Percentiles rank a stretch among this genome's conserved stretches.
Conservation (phyloP, 2,329 filamentous ascomycete genomes). For the Aspergillus vadensis region DNA sequence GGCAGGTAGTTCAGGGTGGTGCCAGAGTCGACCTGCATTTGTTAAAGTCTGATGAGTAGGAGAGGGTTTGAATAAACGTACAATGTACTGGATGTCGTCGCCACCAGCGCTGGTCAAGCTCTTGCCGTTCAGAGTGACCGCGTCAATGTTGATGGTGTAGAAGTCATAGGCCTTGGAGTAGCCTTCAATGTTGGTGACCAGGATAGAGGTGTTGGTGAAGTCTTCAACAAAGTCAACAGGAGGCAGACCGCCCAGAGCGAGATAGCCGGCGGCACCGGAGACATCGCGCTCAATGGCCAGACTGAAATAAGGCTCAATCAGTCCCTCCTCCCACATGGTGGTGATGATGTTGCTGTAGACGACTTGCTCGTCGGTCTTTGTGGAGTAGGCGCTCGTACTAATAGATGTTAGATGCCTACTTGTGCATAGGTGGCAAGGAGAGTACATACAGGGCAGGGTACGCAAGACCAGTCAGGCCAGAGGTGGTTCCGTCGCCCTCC, state of each 20-base stretch:
- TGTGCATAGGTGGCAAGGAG: too few relatives aligned
- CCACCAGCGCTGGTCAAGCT: slow-evolving; percentile 5
- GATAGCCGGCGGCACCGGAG: slow-evolving; percentile 16
- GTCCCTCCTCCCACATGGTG: slow-evolving; percentile 4
- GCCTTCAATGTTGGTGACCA: slow-evolving; percentile 20
- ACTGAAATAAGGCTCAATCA: slow-evolving; percentile 14
- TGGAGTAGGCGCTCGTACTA: slow-evolving; percentile 4
- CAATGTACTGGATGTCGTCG: slow-evolving; percentile 15
- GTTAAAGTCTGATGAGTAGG: background rate
- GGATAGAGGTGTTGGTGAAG: slow-evolving; percentile 22
- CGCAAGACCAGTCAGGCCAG: slow-evolving; percentile 5
- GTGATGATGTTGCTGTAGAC: slow-evolving; percentile 14
- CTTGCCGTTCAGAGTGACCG: slow-evolving; percentile 14
- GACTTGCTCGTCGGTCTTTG: background rate
- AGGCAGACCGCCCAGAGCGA: slow-evolving; percentile 25
- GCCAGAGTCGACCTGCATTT: slow-evolving; percentile 25
- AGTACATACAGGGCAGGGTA: slow-evolving; percentile 9
- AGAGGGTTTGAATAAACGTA: background rate
- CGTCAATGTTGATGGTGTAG: slow-evolving; percentile 24
- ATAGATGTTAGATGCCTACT: background rate
- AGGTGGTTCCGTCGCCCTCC: slow-evolving; percentile 7
- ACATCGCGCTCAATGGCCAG: slow-evolving; percentile 44
- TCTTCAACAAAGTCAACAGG: slow-evolving; percentile 12
- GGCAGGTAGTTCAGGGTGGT: slow-evolving; percentile 41
- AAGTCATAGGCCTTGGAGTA: slow-evolving; percentile 19